Base-by-base conservation (phyloP, 2,329 filamentous ascomycete genomes). In the Penicillium aurantiogriseum region DNA sequence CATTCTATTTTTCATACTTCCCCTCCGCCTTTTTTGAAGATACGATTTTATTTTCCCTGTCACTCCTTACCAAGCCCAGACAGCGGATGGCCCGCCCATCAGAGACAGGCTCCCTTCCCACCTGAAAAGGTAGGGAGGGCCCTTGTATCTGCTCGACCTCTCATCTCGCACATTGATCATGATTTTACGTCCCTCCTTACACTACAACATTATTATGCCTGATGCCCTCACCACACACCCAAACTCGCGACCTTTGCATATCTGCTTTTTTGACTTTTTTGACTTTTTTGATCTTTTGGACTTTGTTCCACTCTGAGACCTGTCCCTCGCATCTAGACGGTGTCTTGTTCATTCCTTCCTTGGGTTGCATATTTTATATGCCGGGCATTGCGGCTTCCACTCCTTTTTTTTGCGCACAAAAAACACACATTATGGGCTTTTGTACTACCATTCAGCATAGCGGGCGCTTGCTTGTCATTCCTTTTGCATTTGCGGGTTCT, bases 371-470 rank as follows among this genome's bases (percentile, higher is more conserved):
- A 59, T 54, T 57, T 54, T 19, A 50, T 19, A 40, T 45, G 45
- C 61, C 43, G 65, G 69, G 69, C 71, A 73, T 72, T 61, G 62
- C 63, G 65, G 63, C 57, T 69, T 65, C 51, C 70, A 65, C 66
- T 72, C 70, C 68, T 69, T 72, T 63, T 54, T 36, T 54, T 52
- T 39, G 44, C 36, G n/a, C 29, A 33, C 7, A 46, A 45, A 45
- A 52, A 45, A 52, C 17, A 54, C 57, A 49, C 56, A 51, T 60
- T 55, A 62, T 67, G 65, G 67, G 68, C 64, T 67, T 61, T 59
- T 74, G 71, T 74, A 73, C 59, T 65, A 71, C 56, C 67, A 73
- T 58, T 61, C 68, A 61, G 70, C 71, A 73, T 73, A 69, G 69
- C 67, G 67, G 65, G 65, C 63, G 70, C 69, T 51, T 71, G 70